Conservation (phyloP, 176 grass and related monocot species). For the Saccharum officinarum region DNA sequence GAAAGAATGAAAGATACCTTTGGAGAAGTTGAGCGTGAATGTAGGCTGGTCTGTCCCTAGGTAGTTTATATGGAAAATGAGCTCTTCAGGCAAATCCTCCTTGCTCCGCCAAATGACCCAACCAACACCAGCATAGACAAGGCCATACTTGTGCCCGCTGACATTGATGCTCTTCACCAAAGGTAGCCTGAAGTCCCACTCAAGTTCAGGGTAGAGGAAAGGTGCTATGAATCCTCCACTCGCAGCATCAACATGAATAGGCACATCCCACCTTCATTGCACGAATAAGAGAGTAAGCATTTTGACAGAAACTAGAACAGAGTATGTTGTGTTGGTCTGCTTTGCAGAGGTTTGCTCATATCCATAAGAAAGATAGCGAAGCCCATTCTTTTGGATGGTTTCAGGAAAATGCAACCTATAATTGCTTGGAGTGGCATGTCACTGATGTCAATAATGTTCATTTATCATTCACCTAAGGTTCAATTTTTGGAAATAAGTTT, state of each 20-base stretch:
- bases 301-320: conserved; percentile 5
- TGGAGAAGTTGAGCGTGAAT: conserved; percentile 90
- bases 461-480: neutral
- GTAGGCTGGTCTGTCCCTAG: conserved; percentile 79
- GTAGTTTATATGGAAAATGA: conserved; percentile 91
- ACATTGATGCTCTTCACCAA: conserved; percentile 87
- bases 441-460: neutral
- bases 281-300: neutral
- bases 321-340: neutral
- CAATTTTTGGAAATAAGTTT: neutral
- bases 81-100: conserved; percentile 72
- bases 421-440: neutral
- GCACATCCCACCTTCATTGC: conserved; percentile 60
- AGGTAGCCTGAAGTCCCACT: conserved; percentile 80
- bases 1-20: conserved; percentile 36
- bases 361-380: neutral
- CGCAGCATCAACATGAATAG: conserved; percentile 80
- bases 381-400: neutral
- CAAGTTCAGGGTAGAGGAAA: conserved; percentile 63
- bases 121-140: conserved; percentile 77
- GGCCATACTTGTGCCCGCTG: conserved; percentile 83
- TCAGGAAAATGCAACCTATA: neutral
- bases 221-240: conserved; percentile 88
- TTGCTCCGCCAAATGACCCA: conserved; percentile 90
- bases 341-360: neutral